phyloP scores from a whole-genome alignment of 306 rosid genomes.

The Vigna reflexopilosa region DNA sequence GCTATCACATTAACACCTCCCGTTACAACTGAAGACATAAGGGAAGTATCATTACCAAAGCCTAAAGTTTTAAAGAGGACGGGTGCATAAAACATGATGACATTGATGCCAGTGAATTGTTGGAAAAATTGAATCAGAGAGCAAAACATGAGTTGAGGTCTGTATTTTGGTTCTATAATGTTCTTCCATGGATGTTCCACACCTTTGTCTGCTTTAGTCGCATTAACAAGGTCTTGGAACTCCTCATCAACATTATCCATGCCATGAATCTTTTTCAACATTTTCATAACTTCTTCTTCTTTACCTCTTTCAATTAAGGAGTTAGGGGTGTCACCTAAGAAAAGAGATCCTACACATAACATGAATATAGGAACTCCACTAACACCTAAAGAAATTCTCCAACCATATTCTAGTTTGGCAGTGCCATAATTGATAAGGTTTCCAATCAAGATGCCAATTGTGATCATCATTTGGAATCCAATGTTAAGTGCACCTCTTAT shows the following conservation, averaged over 20 bases:
- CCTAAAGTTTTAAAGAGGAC: background rate
- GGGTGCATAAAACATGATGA: conserved; percentile 5
- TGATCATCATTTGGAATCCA: conserved; percentile 50
- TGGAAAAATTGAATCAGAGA: background rate
- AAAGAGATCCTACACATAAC: conserved; percentile 21
- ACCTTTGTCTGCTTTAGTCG: conserved; percentile 33
- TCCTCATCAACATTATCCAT: conserved; percentile 31
- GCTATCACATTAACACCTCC: background rate
- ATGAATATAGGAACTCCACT: conserved; percentile 37
- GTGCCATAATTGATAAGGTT: conserved; percentile 42
- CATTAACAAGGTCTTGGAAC: conserved; percentile 41
- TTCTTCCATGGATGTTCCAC: conserved; percentile 45
- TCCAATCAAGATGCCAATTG: conserved; percentile 40
- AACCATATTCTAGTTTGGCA: conserved; percentile 7
- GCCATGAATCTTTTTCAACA: conserved; percentile 41
- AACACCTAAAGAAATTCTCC: conserved; percentile 41
- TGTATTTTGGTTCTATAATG: conserved; percentile 6
- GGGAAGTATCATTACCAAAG: background rate
- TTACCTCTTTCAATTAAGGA: conserved; percentile 49
- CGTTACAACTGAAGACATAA: background rate
- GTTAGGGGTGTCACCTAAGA: conserved; percentile 40
- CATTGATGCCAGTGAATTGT: conserved; percentile 20
- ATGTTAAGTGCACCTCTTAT: conserved; percentile 47
- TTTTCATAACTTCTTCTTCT: conserved; percentile 28
- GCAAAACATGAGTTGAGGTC: conserved; percentile 42